Evolutionary conservation across 129 eudicot genomes (phyloP), one percentile per base, ranked within the genome.

Genomic region (Flaveria bidentis): DNA sequence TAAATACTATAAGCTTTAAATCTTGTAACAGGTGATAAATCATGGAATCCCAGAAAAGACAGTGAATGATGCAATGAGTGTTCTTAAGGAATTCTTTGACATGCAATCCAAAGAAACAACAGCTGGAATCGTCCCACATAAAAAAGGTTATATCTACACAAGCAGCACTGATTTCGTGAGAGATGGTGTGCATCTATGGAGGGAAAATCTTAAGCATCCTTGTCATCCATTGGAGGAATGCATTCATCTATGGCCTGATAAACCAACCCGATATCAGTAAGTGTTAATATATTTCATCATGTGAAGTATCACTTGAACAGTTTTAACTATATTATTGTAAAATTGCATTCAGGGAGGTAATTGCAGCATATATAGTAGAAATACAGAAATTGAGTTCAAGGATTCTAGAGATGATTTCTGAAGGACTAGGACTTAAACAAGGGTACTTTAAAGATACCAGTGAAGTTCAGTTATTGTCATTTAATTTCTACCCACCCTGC

Each of bases 121-220:
- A 75, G 73, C 55, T 2, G 56, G 47, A 33, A 44, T 12, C 33
- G 12, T 76, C 23, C 80, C 78, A 52, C 75, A 73, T 53, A 42
- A 20, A 22, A 76, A 68, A 66, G 86, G 88, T 61, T 85, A 86
- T 79, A 28, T 90, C 9, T 88, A 83, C 78, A 81, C 84, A 46
- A 82, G 79, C 64, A 87, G 89, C 77, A 78, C 66, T 6, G 86
- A 67, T 62, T 87, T 2, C 55, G 68, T 77, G 0, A 63, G 52
- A 74, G 85, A 92, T 23, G 93, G 92, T 20, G 88, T 81, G 80
- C 86, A 86, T 79, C 75, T 88, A 73, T 92, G 98, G 98, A 88
- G 93, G 82, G 98, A 92, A 53, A 83, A 87, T 64, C 42, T 92
- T 41, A 89, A 88, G 81, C 93, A 87, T 41, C 72, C 83, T 23